Conservation (phyloP, 345 rosid species). For the Hypericum androsaemum region DNA sequence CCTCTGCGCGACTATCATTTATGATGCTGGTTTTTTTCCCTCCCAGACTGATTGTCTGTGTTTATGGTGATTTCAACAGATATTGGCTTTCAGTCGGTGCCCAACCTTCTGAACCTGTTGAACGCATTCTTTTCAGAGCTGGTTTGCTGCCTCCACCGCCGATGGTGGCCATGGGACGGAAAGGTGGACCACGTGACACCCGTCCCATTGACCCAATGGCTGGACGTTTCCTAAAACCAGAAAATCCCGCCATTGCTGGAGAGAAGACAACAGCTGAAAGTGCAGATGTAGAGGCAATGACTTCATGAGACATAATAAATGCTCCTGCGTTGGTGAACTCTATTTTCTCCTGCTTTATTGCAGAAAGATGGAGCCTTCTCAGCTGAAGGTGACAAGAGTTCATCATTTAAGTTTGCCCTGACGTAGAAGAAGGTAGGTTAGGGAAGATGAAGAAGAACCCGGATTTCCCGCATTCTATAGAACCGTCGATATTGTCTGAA, state of each 20-base stretch:
- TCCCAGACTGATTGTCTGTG: background rate
- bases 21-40: background rate
- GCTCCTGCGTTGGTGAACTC: too few species aligned
- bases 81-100: conserved; percentile 98
- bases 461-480: too few species aligned
- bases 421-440: too few species aligned
- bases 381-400: too few species aligned
- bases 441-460: too few species aligned
- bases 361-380: too few species aligned
- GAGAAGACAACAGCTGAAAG: background rate
- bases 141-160: conserved; percentile 88
- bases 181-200: conserved; percentile 62
- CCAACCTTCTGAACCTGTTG: conserved; percentile 82
- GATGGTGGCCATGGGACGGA: conserved; percentile 74
- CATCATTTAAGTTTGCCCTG: too few species aligned
- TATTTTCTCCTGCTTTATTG: too few species aligned
- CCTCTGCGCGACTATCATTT: background rate
- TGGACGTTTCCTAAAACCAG: conserved; percentile 40
- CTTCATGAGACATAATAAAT: too few species aligned
- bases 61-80: conserved; percentile 25
- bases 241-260: conserved; percentile 16
- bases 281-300: background rate
- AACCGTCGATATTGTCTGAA: too few species aligned
- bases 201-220: conserved; percentile 77
- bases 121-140: conserved; percentile 69